Evolutionary conservation across 2,329 filamentous ascomycete species (phyloP), one percentile per base, ranked within the genome.

Genomic region (Pseudodiploospora longispora): DNA sequence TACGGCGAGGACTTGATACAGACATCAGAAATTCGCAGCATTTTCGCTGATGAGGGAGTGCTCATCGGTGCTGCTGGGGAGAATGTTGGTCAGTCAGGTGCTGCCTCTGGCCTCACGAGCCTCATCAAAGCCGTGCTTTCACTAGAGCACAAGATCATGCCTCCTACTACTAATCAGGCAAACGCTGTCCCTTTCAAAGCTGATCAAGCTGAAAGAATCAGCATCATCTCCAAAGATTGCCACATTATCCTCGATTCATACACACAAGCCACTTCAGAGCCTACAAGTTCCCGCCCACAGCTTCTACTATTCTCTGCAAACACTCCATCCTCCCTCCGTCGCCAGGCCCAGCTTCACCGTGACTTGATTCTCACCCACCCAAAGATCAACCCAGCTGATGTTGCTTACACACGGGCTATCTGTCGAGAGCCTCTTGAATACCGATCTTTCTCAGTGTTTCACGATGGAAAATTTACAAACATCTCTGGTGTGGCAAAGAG

Each of bases 151-250:
- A 47, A 41, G 5, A 49, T 30, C 0, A 59, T 60, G 12, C 51
- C 58, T 10, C 54, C 56, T 2, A 58, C 55, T 30, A 52, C 52
- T 41, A 51, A 53, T 7, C 50, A 50, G 33, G 31, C 46, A 2
- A 49, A 60, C 19, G 38, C 58, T 5, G 41, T 45, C 4, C 55
- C 59, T 0, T 67, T 62, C 59, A 62, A 63, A 42, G 53, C 27
- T n/a, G 41, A 68, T 67, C 52, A 50, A 1, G 30, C 8, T 1
- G 51, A 55, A 12, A 44, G 50, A 9, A 54, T 56, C 2, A 58
- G 55, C 5, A 47, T 67, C 2, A 67, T 60, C 38, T 56, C 52
- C 3, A 65, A 63, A 38, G 62, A 62, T 1, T 51, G 64, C 8
- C 66, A 70, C 36, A 58, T 59, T 28, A 30, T 46, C n/a, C n/a